Base-by-base conservation (phyloP, 2,329 filamentous ascomycete species). In the Boeremia exigua region DNA sequence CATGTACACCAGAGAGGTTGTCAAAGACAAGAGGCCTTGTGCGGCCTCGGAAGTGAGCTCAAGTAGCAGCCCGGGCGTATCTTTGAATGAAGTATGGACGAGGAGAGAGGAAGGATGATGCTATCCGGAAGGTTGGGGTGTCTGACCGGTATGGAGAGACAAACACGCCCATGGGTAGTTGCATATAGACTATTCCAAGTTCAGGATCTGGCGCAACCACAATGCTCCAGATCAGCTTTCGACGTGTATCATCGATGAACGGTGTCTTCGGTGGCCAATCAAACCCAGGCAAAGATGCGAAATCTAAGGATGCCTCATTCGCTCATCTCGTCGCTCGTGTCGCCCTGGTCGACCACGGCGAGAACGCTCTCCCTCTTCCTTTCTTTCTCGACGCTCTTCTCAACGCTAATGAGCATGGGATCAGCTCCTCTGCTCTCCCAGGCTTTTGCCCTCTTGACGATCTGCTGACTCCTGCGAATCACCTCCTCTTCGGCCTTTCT, bases 401-500 rank as follows among this genome's bases (percentile, higher is more conserved):
- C 45, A 9, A 54, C 37, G 15, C 49, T 47, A 11, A 8, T 36
- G 3, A 57, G 49, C 49, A 57, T 57, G 1, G 49, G 54, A 28
- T 53, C 39, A 4, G 19, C 32, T 6, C 46, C 54, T 1, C 65
- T 38, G 4, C 56, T 55, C 9, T 72, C 64, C 34, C 54, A 80
- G 27, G 82, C 83, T 69, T 84, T 84, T 48, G 89, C 87, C 28
- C 86, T 84, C 38, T 90, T 79, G 56, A 96, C 88, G 53, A 92
- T 84, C 53, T 82, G 80, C 64, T 89, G 87, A 37, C 92, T 91
- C 57, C 91, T 83, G 4, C 88, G 84, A 67, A 98, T 89, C 32
- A 92, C 92, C 75, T 96, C 93, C 72, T 96, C 88, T 76, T 98
- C 93, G 2, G 87, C 89, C 76, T 96, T 96, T 65, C 88, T 88